These are phyloP conservation scores for Tylopilus sp. DNA, from an alignment of 768 basidiomycete genomes.

Conservation along the genomic window DNA sequence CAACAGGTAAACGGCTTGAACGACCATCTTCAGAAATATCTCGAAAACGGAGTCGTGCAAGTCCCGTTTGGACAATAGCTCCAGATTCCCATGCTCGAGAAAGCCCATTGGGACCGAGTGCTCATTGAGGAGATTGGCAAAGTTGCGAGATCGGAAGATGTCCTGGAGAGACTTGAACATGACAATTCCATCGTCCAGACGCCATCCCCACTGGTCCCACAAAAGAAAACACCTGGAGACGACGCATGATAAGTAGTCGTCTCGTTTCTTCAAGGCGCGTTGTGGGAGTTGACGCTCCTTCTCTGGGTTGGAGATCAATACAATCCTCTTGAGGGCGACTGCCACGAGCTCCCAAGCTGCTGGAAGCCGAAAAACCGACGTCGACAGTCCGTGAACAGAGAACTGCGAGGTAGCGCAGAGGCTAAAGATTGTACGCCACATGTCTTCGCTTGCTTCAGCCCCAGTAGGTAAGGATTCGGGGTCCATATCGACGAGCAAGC, in stretches of 20 bases:
- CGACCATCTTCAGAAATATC: constrained; percentile 78
- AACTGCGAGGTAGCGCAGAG: constrained; percentile 80
- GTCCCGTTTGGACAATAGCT: constrained; percentile 48
- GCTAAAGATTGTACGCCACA: constrained; percentile 70
- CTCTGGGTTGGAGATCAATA: constrained; percentile 46
- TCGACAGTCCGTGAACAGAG: constrained; percentile 49
- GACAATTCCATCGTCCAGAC: constrained; percentile 48
- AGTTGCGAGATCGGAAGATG: constrained; percentile 75
- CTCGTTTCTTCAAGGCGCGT: constrained; percentile 49
- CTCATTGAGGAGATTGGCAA: constrained; percentile 65
- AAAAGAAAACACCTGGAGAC: constrained; percentile 73
- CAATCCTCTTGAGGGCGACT: constrained; percentile 55
- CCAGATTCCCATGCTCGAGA: constrained; percentile 52
- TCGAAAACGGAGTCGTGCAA: constrained; percentile 68
- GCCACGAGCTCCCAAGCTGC: constrained; percentile 67
- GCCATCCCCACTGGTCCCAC: constrained; percentile 76
- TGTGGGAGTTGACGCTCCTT: constrained; percentile 38
- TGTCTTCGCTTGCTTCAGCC: constrained; percentile 54
- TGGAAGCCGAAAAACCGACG: constrained; percentile 39
- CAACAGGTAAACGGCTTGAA: constrained; percentile 46
- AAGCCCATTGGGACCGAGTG: constrained; percentile 68
- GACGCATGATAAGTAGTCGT: constrained; percentile 68
- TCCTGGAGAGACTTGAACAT: constrained; percentile 64
- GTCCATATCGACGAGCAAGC: constrained; percentile 36
- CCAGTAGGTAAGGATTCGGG: constrained; percentile 31